Conservation (phyloP, 768 basidiomycete species). For the Sporobolomyces phaffii region DNA sequence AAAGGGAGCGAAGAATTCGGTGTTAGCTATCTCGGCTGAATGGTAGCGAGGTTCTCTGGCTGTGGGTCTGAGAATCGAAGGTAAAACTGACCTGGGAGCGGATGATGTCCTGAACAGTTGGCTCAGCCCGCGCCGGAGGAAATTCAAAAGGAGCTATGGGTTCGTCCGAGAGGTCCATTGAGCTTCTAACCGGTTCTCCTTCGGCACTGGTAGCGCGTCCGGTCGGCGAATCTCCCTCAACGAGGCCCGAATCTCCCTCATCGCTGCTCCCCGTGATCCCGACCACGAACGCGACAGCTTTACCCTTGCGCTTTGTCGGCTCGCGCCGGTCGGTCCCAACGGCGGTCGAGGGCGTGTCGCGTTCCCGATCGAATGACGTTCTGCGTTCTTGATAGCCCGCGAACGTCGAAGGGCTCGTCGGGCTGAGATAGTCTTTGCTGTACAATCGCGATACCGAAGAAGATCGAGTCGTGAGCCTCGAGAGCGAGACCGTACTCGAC, state of each 20-base stretch:
- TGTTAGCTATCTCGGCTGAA: not conserved
- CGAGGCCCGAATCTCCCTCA: slow-evolving; percentile 14
- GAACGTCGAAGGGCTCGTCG: not conserved
- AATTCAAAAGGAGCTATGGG: too few relatives aligned
- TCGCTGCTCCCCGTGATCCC: slow-evolving; percentile 16
- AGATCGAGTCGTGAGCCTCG: not conserved
- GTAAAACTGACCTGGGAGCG: slow-evolving; percentile 17
- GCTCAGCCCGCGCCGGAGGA: not conserved
- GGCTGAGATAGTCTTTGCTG: not conserved
- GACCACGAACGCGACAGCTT: slow-evolving; percentile 33
- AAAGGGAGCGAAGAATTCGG: rapidly evolving
- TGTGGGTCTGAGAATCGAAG: not conserved
- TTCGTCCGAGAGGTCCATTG: not conserved
- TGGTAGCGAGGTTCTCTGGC: not conserved
- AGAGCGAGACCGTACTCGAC: not conserved
- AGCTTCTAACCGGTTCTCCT: not conserved
- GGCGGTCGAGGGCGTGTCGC: not conserved
- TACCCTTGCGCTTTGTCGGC: not conserved
- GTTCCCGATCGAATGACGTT: not conserved
- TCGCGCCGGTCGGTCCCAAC: not conserved
- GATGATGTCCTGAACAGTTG: slow-evolving; percentile 11
- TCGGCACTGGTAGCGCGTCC: not conserved
- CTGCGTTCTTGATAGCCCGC: not conserved
- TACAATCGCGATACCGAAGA: slow-evolving; percentile 1
- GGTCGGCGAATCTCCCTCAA: not conserved